Conservation (phyloP, 2,329 filamentous ascomycete genomes). For the Aspergillus amoenus region DNA sequence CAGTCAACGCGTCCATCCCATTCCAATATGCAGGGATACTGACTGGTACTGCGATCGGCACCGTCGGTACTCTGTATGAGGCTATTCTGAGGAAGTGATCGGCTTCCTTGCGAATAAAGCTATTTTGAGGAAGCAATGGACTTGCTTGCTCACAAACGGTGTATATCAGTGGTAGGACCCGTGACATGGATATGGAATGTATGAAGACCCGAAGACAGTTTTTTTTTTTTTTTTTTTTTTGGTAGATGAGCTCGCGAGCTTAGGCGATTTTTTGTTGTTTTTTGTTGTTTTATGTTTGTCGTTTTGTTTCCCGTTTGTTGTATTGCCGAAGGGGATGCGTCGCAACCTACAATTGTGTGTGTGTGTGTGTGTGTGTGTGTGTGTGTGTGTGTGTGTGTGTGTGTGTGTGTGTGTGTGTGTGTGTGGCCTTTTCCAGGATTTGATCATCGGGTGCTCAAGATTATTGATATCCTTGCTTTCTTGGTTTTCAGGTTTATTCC, state of each 20-base stretch:
- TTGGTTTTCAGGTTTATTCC: slow-evolving; percentile 4
- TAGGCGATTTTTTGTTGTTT: neutral
- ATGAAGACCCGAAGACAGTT: neutral
- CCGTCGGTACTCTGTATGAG: slow-evolving; percentile 46
- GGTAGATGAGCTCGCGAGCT: neutral
- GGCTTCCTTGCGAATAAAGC: neutral
- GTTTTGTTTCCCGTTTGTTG: neutral
- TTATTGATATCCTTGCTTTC: slow-evolving; percentile 15
- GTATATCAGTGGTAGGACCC: neutral
- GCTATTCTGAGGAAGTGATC: slow-evolving; percentile 44
- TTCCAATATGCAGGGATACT: slow-evolving; percentile 41
- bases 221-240: neutral
- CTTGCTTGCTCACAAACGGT: neutral
- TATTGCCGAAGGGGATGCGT: neutral
- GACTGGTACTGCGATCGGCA: slow-evolving; percentile 42
- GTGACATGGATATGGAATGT: neutral
- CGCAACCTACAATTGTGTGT: neutral
- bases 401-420: no score
- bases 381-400: neutral
- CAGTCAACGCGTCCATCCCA: slow-evolving; percentile 39
- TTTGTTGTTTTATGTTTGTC: neutral
- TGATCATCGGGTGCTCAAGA: neutral
- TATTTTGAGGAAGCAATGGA: neutral
- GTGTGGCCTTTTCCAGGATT: neutral
- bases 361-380: neutral